phyloP scores from a whole-genome alignment of 805 yeast genomes.

The Saccharomycopsis fermentans region DNA sequence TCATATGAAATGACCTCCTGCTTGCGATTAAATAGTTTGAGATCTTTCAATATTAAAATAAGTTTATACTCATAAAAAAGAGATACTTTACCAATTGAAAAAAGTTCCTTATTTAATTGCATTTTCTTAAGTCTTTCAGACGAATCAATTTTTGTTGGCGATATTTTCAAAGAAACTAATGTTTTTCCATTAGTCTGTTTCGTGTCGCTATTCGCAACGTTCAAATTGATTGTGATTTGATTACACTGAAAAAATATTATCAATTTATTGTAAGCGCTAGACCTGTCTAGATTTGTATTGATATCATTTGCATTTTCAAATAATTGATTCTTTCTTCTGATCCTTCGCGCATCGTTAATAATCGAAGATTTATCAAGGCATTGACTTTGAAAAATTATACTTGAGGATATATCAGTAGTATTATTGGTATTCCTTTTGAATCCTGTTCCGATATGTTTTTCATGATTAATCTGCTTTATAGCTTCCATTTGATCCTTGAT shows the following conservation, averaged over 20 bases:
- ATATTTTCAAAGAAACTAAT: neutral
- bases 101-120: neutral
- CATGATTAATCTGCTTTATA: neutral
- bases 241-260: neutral
- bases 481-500: neutral
- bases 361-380: neutral
- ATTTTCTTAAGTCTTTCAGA: neutral
- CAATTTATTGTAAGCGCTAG: neutral
- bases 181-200: neutral
- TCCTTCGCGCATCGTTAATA: neutral
- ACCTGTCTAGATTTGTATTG: neutral
- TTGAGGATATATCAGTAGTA: neutral
- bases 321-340: neutral
- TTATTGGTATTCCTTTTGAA: neutral
- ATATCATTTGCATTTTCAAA: neutral
- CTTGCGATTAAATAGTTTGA: neutral
- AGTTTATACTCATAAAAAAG: neutral
- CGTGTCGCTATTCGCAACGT: neutral
- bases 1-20: neutral
- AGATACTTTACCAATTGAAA: neutral
- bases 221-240: neutral
- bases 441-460: neutral
- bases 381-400: neutral
- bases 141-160: conserved; percentile 1
- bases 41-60: neutral